A percentile compares a stretch with the other conserved stretches of the same genome.
phyloP scores from a whole-genome alignment of 1,284 basidiomycete species.

The Takashimella tepidaria region DNA sequence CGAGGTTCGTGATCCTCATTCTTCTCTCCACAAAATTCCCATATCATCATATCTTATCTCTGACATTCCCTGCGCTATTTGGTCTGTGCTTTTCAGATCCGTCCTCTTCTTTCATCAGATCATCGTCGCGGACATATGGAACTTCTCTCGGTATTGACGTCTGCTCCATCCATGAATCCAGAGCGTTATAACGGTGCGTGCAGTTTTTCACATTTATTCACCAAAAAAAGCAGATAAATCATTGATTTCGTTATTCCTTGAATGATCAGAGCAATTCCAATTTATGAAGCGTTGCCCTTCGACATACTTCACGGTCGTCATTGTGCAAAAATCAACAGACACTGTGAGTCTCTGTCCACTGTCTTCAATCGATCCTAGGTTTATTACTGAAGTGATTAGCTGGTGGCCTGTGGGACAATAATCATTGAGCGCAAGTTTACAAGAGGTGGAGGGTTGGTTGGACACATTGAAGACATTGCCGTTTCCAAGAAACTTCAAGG shows the following conservation, averaged over 20 bases:
- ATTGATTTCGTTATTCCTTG: too few species aligned
- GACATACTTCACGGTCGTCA: slow-evolving; percentile 81
- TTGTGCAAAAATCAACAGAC: slow-evolving; percentile 70
- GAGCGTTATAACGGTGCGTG: slow-evolving; percentile 54
- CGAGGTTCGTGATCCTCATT: neutral
- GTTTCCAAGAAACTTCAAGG: slow-evolving; percentile 85
- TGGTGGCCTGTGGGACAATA: slow-evolving; percentile 79
- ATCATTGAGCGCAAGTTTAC: slow-evolving; percentile 93
- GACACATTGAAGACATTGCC: slow-evolving; percentile 97
- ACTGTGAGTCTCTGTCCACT: slow-evolving; percentile 28
- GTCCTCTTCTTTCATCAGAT: slow-evolving; percentile 86
- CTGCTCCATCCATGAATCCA: slow-evolving; percentile 66
- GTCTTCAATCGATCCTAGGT: neutral
- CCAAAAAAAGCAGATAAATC: neutral
- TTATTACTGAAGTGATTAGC: slow-evolving; percentile 45
- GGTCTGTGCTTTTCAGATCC: too few species aligned
- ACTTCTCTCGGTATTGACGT: slow-evolving; percentile 76
- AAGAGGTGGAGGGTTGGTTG: slow-evolving; percentile 70
- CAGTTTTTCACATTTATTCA: neutral
- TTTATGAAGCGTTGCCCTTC: slow-evolving; percentile 46
- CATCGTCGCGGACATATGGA: slow-evolving; percentile 74
- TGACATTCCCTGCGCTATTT: too few species aligned
- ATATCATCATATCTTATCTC: too few species aligned
- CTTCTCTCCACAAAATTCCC: too few species aligned
- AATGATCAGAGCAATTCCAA: slow-evolving; percentile 61